A percentile compares a stretch with the other conserved stretches of the same genome.
These are phyloP conservation scores for Cystofilobasidium capitatum DNA, from an alignment of 768 basidiomycete genomes.

Conservation along the genomic window DNA sequence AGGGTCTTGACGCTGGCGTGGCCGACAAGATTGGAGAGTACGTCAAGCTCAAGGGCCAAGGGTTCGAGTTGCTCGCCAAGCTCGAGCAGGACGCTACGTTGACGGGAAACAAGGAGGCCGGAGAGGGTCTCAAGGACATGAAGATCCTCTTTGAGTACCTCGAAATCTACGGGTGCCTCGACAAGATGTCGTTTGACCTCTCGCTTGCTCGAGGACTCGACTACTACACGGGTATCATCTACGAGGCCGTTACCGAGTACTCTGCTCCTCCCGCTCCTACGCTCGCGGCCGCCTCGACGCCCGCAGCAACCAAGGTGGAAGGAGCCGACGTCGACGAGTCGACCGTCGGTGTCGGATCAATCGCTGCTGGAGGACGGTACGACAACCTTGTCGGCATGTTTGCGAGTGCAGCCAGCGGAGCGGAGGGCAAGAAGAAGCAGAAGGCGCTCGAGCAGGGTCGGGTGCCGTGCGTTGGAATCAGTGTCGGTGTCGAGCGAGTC, in stretches of 20 bases:
- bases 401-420: slow-evolving; percentile 52
- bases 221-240: slow-evolving; percentile 98
- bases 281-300: slow-evolving; percentile 33
- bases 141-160: slow-evolving; percentile 69
- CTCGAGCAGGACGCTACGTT: slow-evolving; percentile 58
- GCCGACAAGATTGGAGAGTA: slow-evolving; percentile 96
- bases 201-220: slow-evolving; percentile 95
- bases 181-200: slow-evolving; percentile 92
- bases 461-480: slow-evolving; percentile 84
- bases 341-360: slow-evolving; percentile 90
- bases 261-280: slow-evolving; percentile 67
- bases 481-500: slow-evolving; percentile 84
- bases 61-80: slow-evolving; percentile 61
- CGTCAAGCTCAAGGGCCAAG: slow-evolving; percentile 83
- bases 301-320: slow-evolving; percentile 43
- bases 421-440: slow-evolving; percentile 47
- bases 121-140: slow-evolving; percentile 81
- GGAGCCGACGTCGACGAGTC: slow-evolving; percentile 68
- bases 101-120: slow-evolving; percentile 61
- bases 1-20: slow-evolving; percentile 65
- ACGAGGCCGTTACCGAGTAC: slow-evolving; percentile 86
- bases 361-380: slow-evolving; percentile 96
- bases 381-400: slow-evolving; percentile 92
- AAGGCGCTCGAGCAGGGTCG: slow-evolving; percentile 40
- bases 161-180: slow-evolving; percentile 63